Conservation (phyloP, 1,284 basidiomycete genomes). For the Sporisorium graminicola region DNA sequence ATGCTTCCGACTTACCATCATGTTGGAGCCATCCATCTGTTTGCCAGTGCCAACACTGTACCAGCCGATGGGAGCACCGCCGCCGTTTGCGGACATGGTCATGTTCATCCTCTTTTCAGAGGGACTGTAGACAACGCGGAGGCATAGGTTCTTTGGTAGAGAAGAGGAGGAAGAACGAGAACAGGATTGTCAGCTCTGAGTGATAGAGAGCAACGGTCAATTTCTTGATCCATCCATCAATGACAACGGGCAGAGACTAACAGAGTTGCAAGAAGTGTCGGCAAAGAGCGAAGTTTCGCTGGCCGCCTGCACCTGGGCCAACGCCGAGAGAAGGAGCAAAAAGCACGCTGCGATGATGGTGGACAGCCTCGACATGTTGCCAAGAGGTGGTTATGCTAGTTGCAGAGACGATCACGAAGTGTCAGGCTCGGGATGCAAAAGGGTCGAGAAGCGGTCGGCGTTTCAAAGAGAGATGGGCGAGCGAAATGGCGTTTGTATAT, state of each 20-base stretch:
- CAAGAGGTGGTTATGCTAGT: background rate
- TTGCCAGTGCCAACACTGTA: slow-evolving; percentile 46
- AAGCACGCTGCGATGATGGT: slow-evolving; percentile 20
- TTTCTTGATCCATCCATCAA: background rate
- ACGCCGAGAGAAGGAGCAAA: slow-evolving; percentile 16
- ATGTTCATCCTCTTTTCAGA: slow-evolving; percentile 46
- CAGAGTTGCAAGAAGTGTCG: slow-evolving; percentile 42
- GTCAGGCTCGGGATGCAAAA: background rate
- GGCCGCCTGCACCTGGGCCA: slow-evolving; percentile 13
- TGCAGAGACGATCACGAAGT: background rate
- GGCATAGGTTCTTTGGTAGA: slow-evolving; percentile 35
- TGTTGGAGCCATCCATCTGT: slow-evolving; percentile 53
- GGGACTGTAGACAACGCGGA: slow-evolving; percentile 47
- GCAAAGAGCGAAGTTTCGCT: slow-evolving; percentile 19
- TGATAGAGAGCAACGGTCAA: background rate
- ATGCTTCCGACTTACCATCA: slow-evolving; percentile 51
- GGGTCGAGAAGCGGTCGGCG: background rate
- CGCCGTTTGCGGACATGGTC: slow-evolving; percentile 50
- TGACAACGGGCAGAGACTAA: slow-evolving; percentile 5
- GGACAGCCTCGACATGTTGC: slow-evolving; percentile 23
- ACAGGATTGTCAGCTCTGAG: background rate
- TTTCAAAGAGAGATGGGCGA: background rate
- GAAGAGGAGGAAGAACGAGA: background rate
- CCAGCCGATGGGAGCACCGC: slow-evolving; percentile 50
- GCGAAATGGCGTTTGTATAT: background rate